phyloP scores from a whole-genome alignment of 768 basidiomycete species.

The Hypholoma sublateritium region DNA sequence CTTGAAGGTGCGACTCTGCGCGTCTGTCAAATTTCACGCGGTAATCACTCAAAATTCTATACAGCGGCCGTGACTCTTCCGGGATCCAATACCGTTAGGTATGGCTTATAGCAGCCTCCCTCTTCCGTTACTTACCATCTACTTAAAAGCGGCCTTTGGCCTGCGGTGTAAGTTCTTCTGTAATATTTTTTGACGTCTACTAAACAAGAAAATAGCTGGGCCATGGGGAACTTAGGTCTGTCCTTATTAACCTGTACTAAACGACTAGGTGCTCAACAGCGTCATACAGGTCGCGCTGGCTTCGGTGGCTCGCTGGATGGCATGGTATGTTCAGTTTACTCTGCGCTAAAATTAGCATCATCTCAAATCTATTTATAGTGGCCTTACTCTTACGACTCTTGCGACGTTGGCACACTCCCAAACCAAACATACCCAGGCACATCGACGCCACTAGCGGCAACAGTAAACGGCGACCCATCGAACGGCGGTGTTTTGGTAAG shows the following conservation, averaged over 20 bases:
- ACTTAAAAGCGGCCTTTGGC: conserved; percentile 35
- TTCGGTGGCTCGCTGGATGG: conserved; percentile 71
- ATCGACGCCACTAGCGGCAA: conserved; percentile 46
- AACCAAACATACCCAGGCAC: conserved; percentile 74
- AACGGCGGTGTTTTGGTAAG: conserved; percentile 37
- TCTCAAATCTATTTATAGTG: conserved; percentile 34
- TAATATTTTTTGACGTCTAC: neutral
- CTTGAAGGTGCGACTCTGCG: conserved; percentile 34
- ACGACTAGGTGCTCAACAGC: conserved; percentile 7
- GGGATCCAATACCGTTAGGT: conserved; percentile 30
- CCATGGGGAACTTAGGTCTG: conserved; percentile 52
- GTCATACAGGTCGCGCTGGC: conserved; percentile 57
- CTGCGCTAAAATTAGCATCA: neutral
- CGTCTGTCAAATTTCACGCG: neutral
- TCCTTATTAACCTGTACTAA: neutral
- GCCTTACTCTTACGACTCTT: conserved; percentile 72
- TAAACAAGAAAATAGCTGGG: conserved; percentile 29
- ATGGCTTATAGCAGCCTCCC: neutral
- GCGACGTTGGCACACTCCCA: conserved; percentile 77
- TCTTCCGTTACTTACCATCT: neutral
- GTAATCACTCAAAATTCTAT: neutral
- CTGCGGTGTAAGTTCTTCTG: conserved; percentile 32
- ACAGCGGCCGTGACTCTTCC: conserved; percentile 33
- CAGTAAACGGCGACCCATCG: conserved; percentile 36
- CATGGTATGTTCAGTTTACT: conserved; percentile 41